Evolutionary conservation across 2,329 filamentous ascomycete genomes (phyloP), one percentile per base, ranked within the genome.

Genomic region (Fusarium scirpi): DNA sequence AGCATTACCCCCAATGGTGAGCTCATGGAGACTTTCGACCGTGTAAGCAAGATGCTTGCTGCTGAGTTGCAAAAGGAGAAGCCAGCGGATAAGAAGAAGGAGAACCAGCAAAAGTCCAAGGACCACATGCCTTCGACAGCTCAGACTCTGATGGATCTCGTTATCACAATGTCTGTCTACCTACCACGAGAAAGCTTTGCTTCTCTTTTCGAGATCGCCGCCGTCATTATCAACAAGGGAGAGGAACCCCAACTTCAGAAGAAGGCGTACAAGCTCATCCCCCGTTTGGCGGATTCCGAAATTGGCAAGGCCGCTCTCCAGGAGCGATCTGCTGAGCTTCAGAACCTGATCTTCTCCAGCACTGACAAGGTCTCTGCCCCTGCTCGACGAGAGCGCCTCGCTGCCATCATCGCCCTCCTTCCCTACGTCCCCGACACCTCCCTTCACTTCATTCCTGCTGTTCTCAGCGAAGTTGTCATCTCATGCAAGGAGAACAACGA

Each of bases 401-500:
- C 92, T 8, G 94, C 96, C 6, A 91, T 98, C 49, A 84, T 91
- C 29, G 91, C 94, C 60, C 86, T 98, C 53, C 86, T 98, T 22
- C 91, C 93, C 12, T 91, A 92, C 75, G 85, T 98, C 8, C 92
- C 94, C 16, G 85, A 89, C 47, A 86, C 87, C 16, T 92, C 94
- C 44, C 89, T 99, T 30, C 93, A 98, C 80, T 98, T 99, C 81
- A 95, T 99, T 66, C 94, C 96, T 3, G 89, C 93, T 2, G 90
- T 98, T 48, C 86, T 99, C 8, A 94, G 94, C 6, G 96, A 99
- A 82, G 94, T 98, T 34, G 94, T 99, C 55, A 94, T 99, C 68
- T 93, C 93, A 67, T 97, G 94, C 82, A 99, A 99, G 81, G 96
- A 99, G 82, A 94, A 96, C 77, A 99, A 99, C 77, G 96, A 99